These are phyloP conservation scores for Vachellia collinsii DNA, from an alignment of 306 rosid species.

Conservation along the genomic window DNA sequence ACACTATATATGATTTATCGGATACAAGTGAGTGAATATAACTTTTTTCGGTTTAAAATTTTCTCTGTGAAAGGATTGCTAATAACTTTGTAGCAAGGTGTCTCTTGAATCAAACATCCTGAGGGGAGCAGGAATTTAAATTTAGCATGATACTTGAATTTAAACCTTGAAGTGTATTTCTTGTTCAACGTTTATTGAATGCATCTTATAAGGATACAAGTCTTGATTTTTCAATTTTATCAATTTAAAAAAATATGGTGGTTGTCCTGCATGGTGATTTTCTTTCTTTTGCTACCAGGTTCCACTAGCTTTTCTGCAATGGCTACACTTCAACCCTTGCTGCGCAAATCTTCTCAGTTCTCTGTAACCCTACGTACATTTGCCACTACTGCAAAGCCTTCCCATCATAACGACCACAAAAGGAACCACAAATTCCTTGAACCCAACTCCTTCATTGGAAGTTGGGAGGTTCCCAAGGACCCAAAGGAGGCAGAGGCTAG, in stretches of 20 bases:
- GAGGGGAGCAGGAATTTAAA: not conserved
- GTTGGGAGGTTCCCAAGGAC: slow-evolving; percentile 74
- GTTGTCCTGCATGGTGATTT: not conserved
- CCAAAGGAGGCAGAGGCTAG: slow-evolving; percentile 73
- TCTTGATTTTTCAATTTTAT: too few species aligned
- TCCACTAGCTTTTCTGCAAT: slow-evolving; percentile 4
- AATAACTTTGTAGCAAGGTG: not conserved
- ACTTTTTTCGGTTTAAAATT: not conserved
- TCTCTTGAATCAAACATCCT: not conserved
- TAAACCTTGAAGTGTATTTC: not conserved
- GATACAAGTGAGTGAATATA: not conserved
- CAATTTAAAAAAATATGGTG: not conserved
- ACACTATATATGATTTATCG: not conserved
- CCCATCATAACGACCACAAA: slow-evolving; percentile 59
- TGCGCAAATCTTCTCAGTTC: slow-evolving; percentile 30
- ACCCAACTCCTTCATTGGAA: slow-evolving; percentile 54
- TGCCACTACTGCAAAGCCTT: slow-evolving; percentile 43
- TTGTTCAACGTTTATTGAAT: not conserved
- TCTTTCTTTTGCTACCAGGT: not conserved
- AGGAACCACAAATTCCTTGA: slow-evolving; percentile 59
- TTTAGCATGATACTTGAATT: not conserved
- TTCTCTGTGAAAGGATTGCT: not conserved
- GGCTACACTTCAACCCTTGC: not conserved
- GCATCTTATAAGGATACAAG: not conserved
- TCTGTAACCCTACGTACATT: slow-evolving; percentile 43